Conservation (phyloP, 192 early-diverging fungal genomes). For the Lunasporangiospora selenospora region DNA sequence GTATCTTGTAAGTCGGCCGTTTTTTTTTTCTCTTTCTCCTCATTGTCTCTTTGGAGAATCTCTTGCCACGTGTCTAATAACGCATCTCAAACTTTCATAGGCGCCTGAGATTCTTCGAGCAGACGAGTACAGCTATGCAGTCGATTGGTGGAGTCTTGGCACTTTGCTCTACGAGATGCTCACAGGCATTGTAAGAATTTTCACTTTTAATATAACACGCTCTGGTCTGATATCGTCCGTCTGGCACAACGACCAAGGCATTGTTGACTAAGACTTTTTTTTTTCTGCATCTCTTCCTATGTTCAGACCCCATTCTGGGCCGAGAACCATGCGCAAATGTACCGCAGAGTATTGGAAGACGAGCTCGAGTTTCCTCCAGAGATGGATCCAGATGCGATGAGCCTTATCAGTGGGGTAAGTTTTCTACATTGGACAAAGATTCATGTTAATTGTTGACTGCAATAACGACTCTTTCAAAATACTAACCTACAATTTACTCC, state of each 20-base stretch:
- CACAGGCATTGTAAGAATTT: slow-evolving; percentile 62
- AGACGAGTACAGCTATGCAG: slow-evolving; percentile 68
- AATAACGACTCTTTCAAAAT: neutral
- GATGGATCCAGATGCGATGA: slow-evolving; percentile 49
- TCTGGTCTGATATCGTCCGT: neutral
- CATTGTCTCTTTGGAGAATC: slow-evolving; percentile 31
- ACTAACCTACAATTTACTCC: neutral
- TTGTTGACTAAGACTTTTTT: neutral
- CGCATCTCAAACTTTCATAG: slow-evolving; percentile 48
- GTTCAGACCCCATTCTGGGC: slow-evolving; percentile 63
- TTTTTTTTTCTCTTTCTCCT: neutral
- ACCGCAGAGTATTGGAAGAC: slow-evolving; percentile 62
- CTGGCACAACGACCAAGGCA: neutral
- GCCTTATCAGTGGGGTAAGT: slow-evolving; percentile 56
- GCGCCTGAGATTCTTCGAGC: slow-evolving; percentile 81
- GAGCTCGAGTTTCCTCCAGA: slow-evolving; percentile 56
- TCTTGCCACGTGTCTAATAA: slow-evolving; percentile 75
- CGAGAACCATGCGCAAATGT: slow-evolving; percentile 64
- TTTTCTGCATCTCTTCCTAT: neutral
- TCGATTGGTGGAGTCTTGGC: slow-evolving; percentile 96
- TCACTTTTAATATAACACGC: too few species aligned
- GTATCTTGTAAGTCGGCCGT: slow-evolving; percentile 57
- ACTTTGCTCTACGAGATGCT: slow-evolving; percentile 93
- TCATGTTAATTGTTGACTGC: neutral
- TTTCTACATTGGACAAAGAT: neutral